These are phyloP conservation scores for Rhodotorula sp. DNA, from an alignment of 1,284 basidiomycete species.

Conservation along the genomic window DNA sequence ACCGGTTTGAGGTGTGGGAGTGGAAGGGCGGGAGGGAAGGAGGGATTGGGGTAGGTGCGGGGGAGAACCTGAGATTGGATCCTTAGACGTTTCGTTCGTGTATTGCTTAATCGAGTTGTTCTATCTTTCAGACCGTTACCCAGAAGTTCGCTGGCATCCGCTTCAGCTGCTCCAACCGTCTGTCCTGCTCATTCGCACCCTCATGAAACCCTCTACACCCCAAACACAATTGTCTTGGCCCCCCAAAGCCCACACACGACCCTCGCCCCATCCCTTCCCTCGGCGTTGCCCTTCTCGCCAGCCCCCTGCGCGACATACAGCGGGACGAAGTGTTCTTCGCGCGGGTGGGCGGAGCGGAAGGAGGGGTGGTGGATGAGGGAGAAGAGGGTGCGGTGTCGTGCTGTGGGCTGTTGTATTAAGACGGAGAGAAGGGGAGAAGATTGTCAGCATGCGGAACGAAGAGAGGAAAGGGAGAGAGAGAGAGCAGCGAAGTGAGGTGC, in stretches of 20 bases:
- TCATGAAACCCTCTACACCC: conserved; percentile 20
- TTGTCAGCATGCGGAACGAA: background rate
- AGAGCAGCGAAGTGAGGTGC: background rate
- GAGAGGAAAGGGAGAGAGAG: no score
- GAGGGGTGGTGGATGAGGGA: conserved; percentile 59
- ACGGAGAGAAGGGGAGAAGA: background rate
- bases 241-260: conserved; percentile 40
- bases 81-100: background rate
- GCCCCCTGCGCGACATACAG: conserved; percentile 67
- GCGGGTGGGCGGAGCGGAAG: conserved; percentile 65
- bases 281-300: conserved; percentile 55
- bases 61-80: conserved; percentile 10
- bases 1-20: conserved; percentile 51
- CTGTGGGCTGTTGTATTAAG: conserved; percentile 48
- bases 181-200: no score
- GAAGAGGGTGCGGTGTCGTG: conserved; percentile 55
- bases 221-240: conserved; percentile 41
- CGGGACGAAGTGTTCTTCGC: conserved; percentile 71
- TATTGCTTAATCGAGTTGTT: background rate
- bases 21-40: conserved; percentile 39
- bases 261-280: conserved; percentile 20
- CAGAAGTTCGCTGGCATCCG: no score
- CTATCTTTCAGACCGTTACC: no score
- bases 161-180: no score
- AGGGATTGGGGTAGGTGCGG: conserved; percentile 11